Conservation (phyloP, 2,329 filamentous ascomycete species). For the Kalaharituber pfeilii region DNA sequence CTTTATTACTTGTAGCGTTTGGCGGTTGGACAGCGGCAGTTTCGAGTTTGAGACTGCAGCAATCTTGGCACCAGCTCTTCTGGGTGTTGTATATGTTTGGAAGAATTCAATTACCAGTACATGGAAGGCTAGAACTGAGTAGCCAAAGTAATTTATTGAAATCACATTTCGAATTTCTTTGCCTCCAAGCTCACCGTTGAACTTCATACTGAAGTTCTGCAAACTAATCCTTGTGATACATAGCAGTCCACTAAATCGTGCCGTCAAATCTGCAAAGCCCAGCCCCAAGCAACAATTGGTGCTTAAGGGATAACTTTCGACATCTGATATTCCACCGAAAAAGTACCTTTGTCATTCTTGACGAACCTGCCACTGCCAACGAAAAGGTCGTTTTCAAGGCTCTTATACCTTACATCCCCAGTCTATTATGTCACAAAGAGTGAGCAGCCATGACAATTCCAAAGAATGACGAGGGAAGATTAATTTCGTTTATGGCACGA, state of each 20-base stretch:
- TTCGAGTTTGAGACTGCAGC: too few relatives aligned
- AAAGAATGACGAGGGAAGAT: neutral
- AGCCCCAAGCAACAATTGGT: neutral
- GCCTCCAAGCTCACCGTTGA: neutral
- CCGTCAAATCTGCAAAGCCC: neutral
- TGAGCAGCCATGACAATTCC: neutral
- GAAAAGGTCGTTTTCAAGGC: neutral
- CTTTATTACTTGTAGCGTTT: too few relatives aligned
- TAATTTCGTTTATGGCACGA: neutral
- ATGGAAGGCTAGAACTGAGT: too few relatives aligned
- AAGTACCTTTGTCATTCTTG: neutral
- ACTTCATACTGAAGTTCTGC: neutral
- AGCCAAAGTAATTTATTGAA: too few relatives aligned
- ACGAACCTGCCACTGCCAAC: neutral
- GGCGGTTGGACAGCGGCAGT: too few relatives aligned
- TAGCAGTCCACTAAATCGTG: neutral
- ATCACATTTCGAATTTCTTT: neutral
- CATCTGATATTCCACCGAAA: neutral
- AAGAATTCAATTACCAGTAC: too few relatives aligned
- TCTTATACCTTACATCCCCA: neutral
- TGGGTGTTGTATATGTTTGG: too few relatives aligned
- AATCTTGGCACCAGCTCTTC: too few relatives aligned
- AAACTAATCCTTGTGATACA: neutral
- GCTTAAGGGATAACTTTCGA: neutral
- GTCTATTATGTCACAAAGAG: neutral